Base-by-base conservation (phyloP, 2,329 filamentous ascomycete species). In the Phyllosticta ampelicida region DNA sequence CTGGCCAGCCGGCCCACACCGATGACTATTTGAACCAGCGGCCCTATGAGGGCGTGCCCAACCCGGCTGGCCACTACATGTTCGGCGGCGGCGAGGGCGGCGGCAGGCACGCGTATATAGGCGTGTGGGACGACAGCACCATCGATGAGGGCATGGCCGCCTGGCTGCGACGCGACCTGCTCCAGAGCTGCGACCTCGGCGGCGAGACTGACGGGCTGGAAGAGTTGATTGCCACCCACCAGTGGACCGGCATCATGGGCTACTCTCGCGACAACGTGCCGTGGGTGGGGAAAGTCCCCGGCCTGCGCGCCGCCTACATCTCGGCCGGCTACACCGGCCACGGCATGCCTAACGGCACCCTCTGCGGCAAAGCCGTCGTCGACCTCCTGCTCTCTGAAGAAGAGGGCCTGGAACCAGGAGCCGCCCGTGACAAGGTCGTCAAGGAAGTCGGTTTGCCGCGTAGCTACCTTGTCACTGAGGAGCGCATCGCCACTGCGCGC, bases 221-320 rank as follows among this genome's bases (percentile, higher is more conserved):
- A n/a, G 77, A 79, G 63, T 67, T 82, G 30, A 61, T 73, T 53
- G 78, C 79, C 2, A 71, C 69, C 3, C 48, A 73, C 53, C 72
- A 80, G 67, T 92, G 88, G 88, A 88, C 86, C 1, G 88, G 88
- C 0, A 86, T 90, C 63, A 91, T 90, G 87, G 87, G 85, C 0
- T 90, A 83, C 70, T 84, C 81, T 28, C 74, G 83, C 6, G 88
- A 91, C 67, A 74, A 78, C 0, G 70, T 79, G 54, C 86, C 88
- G 0, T 90, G 85, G 84, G 84, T 91, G 1, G 88, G 87, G 0
- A 71, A 73, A 9, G 80, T 90, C n/a, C 83, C 84, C 0, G 71
- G 79, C 5, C 74, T 71, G 18, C 68, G 76, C 2, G 84, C 84
- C 0, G 63, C 89, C 18, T 89, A 78, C 74, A 62, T 89, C 11